These are phyloP conservation scores for Fusarium agapanthi DNA, from an alignment of 2,329 filamentous ascomycete species.

Conservation along the genomic window DNA sequence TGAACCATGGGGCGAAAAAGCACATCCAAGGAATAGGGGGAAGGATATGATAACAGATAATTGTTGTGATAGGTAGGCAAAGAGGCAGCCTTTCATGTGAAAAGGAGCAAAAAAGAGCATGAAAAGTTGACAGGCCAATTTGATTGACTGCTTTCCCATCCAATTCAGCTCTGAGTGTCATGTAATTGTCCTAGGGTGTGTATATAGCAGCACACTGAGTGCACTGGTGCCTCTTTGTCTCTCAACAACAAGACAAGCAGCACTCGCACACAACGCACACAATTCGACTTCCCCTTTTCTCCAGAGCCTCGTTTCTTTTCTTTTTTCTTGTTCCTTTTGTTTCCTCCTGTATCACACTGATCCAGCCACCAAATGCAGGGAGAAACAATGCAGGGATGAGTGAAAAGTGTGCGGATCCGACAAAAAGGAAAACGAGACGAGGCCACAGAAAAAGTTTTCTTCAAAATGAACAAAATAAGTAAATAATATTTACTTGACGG, in stretches of 20 bases:
- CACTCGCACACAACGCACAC: conserved; percentile 34
- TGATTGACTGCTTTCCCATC: conserved; percentile 28
- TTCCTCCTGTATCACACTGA: conserved; percentile 20
- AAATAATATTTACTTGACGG: conserved; percentile 15
- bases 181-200: conserved; percentile 24
- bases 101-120: conserved; percentile 33
- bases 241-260: conserved; percentile 34
- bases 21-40: conserved; percentile 18
- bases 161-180: conserved; percentile 34
- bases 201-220: conserved; percentile 17
- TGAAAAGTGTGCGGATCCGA: conserved; percentile 14
- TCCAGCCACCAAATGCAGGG: conserved; percentile 34
- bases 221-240: conserved; percentile 26
- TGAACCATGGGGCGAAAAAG: conserved; percentile 18
- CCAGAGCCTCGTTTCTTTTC: conserved; percentile 21
- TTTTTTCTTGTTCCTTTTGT: conserved; percentile 27
- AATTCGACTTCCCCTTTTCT: conserved; percentile 29
- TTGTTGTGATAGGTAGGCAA: conserved; percentile 21
- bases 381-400: conserved; percentile 14
- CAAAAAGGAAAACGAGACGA: conserved; percentile 20
- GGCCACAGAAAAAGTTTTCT: conserved; percentile 26
- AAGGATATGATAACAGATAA: conserved; percentile 7
- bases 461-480: conserved; percentile 3
- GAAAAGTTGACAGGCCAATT: conserved; percentile 20
- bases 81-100: conserved; percentile 32